Conservation (phyloP, 352 stramenopile species). For the Poterioochromonas sp. region DNA sequence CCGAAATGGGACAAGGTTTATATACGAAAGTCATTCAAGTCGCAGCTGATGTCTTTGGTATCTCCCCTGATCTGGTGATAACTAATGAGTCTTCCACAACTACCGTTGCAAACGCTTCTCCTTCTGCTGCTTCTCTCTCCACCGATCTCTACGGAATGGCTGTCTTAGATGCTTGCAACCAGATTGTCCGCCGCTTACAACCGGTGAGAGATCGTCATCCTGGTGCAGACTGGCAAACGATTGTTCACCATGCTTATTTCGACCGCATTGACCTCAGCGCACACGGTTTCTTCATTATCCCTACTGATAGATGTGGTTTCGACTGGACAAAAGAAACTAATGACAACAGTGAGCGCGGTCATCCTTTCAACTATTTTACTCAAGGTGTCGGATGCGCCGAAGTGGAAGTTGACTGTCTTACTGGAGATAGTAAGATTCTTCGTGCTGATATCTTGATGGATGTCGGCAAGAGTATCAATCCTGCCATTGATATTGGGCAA, state of each 20-base stretch:
- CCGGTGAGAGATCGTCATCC: conserved; percentile 65
- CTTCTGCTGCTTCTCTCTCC: conserved; percentile 84
- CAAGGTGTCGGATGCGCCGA: conserved; percentile 79
- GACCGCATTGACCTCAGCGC: conserved; percentile 82
- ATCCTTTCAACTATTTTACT: conserved; percentile 91
- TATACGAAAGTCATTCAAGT: conserved; percentile 87
- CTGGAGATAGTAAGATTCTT: conserved; percentile 75
- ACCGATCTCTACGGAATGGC: conserved; percentile 94
- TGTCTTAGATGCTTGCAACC: conserved; percentile 84
- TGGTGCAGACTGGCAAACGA: conserved; percentile 53
- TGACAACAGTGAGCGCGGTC: conserved; percentile 74
- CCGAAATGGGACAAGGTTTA: conserved; percentile 94
- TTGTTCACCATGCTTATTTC: conserved; percentile 78
- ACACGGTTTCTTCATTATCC: conserved; percentile 87
- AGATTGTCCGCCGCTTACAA: conserved; percentile 78
- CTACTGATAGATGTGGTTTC: conserved; percentile 77
- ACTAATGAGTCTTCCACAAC: conserved; percentile 85
- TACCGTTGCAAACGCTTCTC: conserved; percentile 84
- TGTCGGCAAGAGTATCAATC: conserved; percentile 87
- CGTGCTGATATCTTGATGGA: conserved; percentile 75
- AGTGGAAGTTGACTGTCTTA: conserved; percentile 88
- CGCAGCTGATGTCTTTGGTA: conserved; percentile 74
- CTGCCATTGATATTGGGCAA: conserved; percentile 90
- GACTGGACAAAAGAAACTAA: conserved; percentile 70
- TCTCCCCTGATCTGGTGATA: conserved; percentile 77